phyloP scores from a whole-genome alignment of 169 alveolate genomes.

The Sarcocystis neurona region DNA sequence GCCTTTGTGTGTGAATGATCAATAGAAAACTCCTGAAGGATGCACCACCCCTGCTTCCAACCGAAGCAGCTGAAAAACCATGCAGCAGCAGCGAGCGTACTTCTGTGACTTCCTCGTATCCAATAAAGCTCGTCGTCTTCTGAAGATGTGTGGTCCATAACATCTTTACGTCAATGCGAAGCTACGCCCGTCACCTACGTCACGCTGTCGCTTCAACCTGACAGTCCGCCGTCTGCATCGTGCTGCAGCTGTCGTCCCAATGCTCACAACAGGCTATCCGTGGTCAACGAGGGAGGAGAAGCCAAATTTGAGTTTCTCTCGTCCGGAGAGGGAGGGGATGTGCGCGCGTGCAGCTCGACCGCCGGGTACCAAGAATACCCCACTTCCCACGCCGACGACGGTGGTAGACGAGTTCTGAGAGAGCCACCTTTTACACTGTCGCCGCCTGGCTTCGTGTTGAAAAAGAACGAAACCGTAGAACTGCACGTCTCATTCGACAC shows the following conservation, averaged over 20 bases:
- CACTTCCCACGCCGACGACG: neutral
- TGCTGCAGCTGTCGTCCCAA: neutral
- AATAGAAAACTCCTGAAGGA: neutral
- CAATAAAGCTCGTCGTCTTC: neutral
- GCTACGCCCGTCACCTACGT: neutral
- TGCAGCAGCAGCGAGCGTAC: neutral
- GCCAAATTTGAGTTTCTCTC: neutral
- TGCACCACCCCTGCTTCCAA: neutral
- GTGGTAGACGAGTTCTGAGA: neutral
- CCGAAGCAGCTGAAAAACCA: too few species aligned
- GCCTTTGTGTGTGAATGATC: neutral
- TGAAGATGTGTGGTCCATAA: neutral
- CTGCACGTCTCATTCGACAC: neutral
- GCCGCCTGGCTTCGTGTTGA: neutral
- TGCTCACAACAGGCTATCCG: neutral
- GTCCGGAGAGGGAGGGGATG: neutral
- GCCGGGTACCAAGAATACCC: neutral
- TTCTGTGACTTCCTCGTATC: neutral
- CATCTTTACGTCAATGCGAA: neutral
- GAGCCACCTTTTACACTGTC: neutral
- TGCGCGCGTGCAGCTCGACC: neutral
- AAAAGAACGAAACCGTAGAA: neutral
- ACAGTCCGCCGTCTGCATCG: neutral
- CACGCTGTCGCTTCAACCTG: neutral
- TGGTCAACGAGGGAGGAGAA: constrained; percentile 22